Evolutionary conservation across 257 asterid genomes (phyloP).

Genomic region (Apocynum venetum): DNA sequence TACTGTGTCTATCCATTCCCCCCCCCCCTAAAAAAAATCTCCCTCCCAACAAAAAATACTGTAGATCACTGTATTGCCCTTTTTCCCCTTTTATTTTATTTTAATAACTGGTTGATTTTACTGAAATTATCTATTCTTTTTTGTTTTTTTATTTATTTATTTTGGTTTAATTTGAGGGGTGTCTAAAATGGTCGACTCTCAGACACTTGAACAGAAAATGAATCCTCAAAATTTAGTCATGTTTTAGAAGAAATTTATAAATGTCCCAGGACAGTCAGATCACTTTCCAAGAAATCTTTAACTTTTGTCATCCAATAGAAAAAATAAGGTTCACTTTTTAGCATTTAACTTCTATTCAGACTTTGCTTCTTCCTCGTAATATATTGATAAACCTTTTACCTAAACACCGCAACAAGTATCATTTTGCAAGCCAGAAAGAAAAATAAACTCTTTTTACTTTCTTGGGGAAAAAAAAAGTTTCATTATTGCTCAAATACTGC

Average conservation of each 20-base stretch:
- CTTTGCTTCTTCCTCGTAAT: neutral
- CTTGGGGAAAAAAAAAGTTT: too few species aligned
- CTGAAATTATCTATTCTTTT: neutral
- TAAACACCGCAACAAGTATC: neutral
- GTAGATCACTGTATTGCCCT: neutral
- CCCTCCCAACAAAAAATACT: neutral
- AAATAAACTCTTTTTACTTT: too few species aligned
- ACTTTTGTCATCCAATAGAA: neutral
- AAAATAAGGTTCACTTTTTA: neutral
- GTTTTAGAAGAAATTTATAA: too few species aligned
- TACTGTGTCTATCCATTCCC: constrained; percentile 9
- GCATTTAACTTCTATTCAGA: neutral
- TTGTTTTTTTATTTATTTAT: neutral
- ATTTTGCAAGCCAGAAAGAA: neutral
- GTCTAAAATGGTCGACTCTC: too few species aligned
- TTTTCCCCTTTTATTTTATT: neutral
- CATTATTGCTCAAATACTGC: neutral
- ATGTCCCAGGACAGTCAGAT: too few species aligned
- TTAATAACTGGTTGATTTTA: neutral
- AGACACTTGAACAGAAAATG: too few species aligned
- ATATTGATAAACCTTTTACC: neutral
- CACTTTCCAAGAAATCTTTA: too few species aligned
- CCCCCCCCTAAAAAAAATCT: neutral
- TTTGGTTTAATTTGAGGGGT: too few species aligned
- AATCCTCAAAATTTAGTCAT: too few species aligned